These are phyloP conservation scores for Pseudofabraea citricarpa DNA, from an alignment of 2,329 filamentous ascomycete species.

Conservation along the genomic window DNA sequence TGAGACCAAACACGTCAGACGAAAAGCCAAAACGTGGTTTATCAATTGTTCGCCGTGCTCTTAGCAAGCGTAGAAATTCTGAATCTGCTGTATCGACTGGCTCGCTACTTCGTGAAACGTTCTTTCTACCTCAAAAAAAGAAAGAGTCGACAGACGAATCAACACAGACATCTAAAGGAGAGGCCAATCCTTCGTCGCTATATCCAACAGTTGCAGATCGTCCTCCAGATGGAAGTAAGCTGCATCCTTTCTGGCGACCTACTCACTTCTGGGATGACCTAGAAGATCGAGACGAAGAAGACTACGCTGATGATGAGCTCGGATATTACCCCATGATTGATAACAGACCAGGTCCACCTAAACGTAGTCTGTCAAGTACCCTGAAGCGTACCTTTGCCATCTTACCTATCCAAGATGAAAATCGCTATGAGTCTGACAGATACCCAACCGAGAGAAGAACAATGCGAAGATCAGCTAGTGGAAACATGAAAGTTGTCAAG, in stretches of 20 bases:
- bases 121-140: slow-evolving; percentile 19
- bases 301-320: slow-evolving; percentile 14
- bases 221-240: slow-evolving; percentile 46
- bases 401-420: slow-evolving; percentile 43
- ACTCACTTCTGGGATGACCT: slow-evolving; percentile 37
- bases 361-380: slow-evolving; percentile 41
- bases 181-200: slow-evolving; percentile 22
- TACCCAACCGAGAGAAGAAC: slow-evolving; percentile 47
- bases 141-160: slow-evolving; percentile 14
- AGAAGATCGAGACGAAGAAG: slow-evolving; percentile 32
- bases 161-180: slow-evolving; percentile 19
- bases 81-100: slow-evolving; percentile 44
- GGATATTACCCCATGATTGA: slow-evolving; percentile 41
- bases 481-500: slow-evolving; percentile 53
- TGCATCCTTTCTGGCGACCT: slow-evolving; percentile 61
- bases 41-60: slow-evolving; percentile 49
- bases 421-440: slow-evolving; percentile 31
- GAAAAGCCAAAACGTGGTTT: slow-evolving; percentile 40
- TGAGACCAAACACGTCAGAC: slow-evolving; percentile 23
- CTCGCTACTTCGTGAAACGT: slow-evolving; percentile 46
- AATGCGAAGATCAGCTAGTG: slow-evolving; percentile 54
- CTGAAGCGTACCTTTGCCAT: slow-evolving; percentile 54
- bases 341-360: slow-evolving; percentile 40
- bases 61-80: slow-evolving; percentile 44
- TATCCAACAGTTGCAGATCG: slow-evolving; percentile 40